phyloP scores from a whole-genome alignment of 139 green algal genomes.

The Dunaliella primolecta region DNA sequence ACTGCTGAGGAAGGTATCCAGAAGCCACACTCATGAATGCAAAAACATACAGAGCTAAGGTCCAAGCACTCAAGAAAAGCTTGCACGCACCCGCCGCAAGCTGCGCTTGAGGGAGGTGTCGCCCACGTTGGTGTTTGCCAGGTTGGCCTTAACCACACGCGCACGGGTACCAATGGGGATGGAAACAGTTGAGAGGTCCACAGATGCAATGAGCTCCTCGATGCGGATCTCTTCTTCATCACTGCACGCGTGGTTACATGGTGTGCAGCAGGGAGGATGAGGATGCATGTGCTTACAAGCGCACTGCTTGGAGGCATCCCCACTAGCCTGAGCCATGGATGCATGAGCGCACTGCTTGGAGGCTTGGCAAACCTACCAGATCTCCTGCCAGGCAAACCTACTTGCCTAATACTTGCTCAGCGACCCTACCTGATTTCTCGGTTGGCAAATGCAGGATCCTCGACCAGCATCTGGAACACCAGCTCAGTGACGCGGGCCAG shows the following conservation, averaged over 20 bases:
- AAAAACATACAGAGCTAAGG: no score
- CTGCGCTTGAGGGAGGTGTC: background rate
- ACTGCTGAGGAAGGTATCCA: no score
- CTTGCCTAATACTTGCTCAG: no score
- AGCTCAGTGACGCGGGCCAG: background rate
- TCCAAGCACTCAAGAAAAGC: no score
- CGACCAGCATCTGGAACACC: background rate
- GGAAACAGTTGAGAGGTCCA: slow-evolving; percentile 8
- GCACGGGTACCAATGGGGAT: slow-evolving; percentile 18
- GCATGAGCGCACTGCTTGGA: no score
- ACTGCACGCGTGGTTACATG: background rate
- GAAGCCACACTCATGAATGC: no score
- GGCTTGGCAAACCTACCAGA: no score
- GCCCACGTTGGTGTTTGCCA: background rate
- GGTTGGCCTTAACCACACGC: slow-evolving; percentile 12
- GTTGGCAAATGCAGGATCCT: background rate
- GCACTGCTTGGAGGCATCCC: no score
- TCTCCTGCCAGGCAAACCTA: no score
- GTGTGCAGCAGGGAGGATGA: background rate
- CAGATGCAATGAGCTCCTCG: slow-evolving; percentile 16
- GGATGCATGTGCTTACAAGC: no score
- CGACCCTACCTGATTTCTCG: background rate
- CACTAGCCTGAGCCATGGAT: no score
- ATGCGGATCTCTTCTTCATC: slow-evolving; percentile 9
- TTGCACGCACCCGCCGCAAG: background rate